A percentile compares a stretch with the other conserved stretches of the same genome.
Evolutionary conservation across 306 rosid genomes (phyloP).

Genomic region (Cucurbita ficifolia): DNA sequence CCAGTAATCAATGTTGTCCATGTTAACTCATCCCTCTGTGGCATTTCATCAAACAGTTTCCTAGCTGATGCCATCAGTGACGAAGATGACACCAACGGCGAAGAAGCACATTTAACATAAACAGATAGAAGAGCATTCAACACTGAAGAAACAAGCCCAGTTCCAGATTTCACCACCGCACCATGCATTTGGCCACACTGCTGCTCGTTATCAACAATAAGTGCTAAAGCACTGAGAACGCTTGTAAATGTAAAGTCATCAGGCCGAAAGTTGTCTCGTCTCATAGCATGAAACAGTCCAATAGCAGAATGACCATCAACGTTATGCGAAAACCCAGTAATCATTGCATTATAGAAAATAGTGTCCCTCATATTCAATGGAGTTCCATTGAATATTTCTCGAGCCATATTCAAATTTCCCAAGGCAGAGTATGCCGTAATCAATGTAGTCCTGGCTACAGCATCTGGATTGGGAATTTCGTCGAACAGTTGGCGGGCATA

Average conservation of each 20-base stretch:
- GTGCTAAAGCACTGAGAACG: slow-evolving; percentile 5
- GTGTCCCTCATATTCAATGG: slow-evolving; percentile 10
- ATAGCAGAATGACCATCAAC: slow-evolving; percentile 2
- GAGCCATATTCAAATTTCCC: slow-evolving; percentile 1
- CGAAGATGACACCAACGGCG: slow-evolving; percentile 9
- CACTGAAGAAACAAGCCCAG: slow-evolving; percentile 2
- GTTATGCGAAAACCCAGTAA: slow-evolving; percentile 6
- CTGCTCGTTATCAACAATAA: slow-evolving; percentile 8
- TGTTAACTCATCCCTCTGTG: slow-evolving; percentile 6
- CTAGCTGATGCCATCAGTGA: slow-evolving; percentile 8
- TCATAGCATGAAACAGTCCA: neutral
- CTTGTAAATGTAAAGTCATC: slow-evolving; percentile 4
- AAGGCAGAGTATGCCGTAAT: neutral
- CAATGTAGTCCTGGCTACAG: slow-evolving; percentile 8
- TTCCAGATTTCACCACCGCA: slow-evolving; percentile 10
- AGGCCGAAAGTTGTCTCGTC: neutral
- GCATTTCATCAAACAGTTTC: neutral
- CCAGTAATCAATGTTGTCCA: slow-evolving; percentile 6
- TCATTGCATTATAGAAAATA: neutral
- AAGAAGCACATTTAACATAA: slow-evolving; percentile 12
- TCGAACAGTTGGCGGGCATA: slow-evolving; percentile 11
- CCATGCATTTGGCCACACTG: slow-evolving; percentile 7
- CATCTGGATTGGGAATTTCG: slow-evolving; percentile 4
- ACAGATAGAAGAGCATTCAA: slow-evolving; percentile 8
- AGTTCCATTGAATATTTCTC: slow-evolving; percentile 1